These are phyloP conservation scores for Diaporthe sp. DNA, from an alignment of 2,329 filamentous ascomycete species.

Conservation along the genomic window DNA sequence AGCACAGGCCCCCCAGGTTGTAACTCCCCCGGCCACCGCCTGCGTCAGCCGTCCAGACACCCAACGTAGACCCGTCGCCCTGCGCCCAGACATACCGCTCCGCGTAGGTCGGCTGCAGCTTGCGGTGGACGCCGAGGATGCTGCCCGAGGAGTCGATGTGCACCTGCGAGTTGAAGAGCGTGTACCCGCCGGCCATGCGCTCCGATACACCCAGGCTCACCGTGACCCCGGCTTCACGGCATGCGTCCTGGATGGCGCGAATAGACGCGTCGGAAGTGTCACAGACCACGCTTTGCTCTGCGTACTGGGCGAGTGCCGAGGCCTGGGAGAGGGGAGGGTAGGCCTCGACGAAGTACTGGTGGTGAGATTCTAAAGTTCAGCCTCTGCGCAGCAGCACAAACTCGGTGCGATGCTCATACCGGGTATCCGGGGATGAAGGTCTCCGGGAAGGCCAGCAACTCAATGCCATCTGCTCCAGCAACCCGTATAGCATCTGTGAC, in stretches of 20 bases:
- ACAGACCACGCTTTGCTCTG: constrained; percentile 45
- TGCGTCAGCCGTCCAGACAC: constrained; percentile 41
- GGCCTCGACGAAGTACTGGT: constrained; percentile 46
- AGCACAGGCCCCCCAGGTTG: constrained; percentile 49
- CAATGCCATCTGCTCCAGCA: constrained; percentile 40
- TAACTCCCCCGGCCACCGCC: constrained; percentile 12
- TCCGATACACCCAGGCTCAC: constrained; percentile 48
- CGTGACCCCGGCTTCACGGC: constrained; percentile 42
- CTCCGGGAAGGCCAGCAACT: constrained; percentile 46
- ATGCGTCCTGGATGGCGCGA: constrained; percentile 43
- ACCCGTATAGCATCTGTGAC: constrained; percentile 43
- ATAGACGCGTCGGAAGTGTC: constrained; percentile 40
- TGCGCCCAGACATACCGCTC: constrained; percentile 51
- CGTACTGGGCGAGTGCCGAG: constrained; percentile 44
- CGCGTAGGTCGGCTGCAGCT: constrained; percentile 51
- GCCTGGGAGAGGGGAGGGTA: constrained; percentile 45
- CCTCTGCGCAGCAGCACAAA: not conserved
- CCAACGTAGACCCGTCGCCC: constrained; percentile 48
- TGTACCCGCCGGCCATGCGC: constrained; percentile 45
- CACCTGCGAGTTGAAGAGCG: constrained; percentile 51
- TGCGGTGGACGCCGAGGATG: constrained; percentile 50
- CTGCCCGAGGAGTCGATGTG: constrained; percentile 47
- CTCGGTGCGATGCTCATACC: constrained; percentile 14
- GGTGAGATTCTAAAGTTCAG: not conserved
- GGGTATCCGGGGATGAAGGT: constrained; percentile 47